Evolutionary conservation across 2,329 filamentous ascomycete genomes (phyloP).

Genomic region (Trichoderma guizhouense): DNA sequence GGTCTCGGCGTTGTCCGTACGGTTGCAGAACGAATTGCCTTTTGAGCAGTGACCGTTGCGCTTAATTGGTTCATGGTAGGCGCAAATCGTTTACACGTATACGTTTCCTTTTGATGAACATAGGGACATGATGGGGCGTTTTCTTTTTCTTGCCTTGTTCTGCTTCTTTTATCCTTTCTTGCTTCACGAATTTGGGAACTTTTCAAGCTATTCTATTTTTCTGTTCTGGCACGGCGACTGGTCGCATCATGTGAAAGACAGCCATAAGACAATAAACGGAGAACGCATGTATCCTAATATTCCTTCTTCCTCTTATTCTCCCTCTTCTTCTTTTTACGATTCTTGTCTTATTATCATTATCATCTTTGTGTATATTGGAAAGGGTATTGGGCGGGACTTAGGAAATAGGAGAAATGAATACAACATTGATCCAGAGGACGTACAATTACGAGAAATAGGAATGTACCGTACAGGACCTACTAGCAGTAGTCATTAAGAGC

Average conservation of each 20-base stretch:
- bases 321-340: not conserved
- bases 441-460: not conserved
- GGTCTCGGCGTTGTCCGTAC: slow-evolving; percentile 47
- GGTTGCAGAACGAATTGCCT: not conserved
- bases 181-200: not conserved
- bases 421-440: not conserved
- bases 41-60: not conserved
- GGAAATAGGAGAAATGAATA: not conserved
- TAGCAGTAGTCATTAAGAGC: not conserved
- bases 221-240: not conserved
- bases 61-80: not conserved
- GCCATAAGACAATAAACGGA: not conserved
- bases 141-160: not conserved
- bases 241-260: slow-evolving; percentile 1
- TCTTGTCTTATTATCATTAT: not conserved
- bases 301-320: not conserved
- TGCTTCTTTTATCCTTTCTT: not conserved
- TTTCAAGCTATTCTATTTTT: not conserved
- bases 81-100: not conserved
- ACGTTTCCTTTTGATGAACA: not conserved
- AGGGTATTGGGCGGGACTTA: not conserved
- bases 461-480: not conserved
- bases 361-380: not conserved
- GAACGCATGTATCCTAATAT: not conserved
- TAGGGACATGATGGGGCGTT: not conserved